Percentiles rank a stretch among this genome's conserved stretches.
These are phyloP conservation scores for Cubamyces lactineus DNA, from an alignment of 768 basidiomycete species.

Conservation along the genomic window DNA sequence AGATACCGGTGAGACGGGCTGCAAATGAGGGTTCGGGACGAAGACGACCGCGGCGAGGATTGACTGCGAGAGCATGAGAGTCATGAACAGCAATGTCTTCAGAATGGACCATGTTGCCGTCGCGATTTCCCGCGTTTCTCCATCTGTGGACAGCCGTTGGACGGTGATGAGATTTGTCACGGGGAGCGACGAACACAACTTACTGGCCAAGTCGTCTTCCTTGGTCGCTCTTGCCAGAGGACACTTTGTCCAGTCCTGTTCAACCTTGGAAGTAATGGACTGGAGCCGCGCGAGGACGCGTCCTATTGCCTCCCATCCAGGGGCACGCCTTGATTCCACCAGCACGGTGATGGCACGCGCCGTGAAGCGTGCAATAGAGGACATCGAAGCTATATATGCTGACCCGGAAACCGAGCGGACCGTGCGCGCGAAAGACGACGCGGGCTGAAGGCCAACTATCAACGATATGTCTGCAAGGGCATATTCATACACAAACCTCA, in stretches of 20 bases:
- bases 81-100: conserved; percentile 78
- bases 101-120: conserved; percentile 66
- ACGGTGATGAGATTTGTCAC: too few species aligned
- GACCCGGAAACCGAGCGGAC: conserved; percentile 27
- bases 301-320: conserved; percentile 34
- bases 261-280: conserved; percentile 26
- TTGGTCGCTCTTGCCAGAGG: conserved; percentile 30
- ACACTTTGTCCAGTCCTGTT: conserved; percentile 35
- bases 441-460: conserved; percentile 1
- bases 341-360: conserved; percentile 32
- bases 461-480: not conserved
- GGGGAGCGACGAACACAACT: not conserved
- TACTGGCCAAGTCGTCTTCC: conserved; percentile 37
- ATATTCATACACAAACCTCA: conserved; percentile 14
- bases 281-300: conserved; percentile 26
- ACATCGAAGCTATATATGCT: conserved; percentile 31
- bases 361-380: conserved; percentile 27
- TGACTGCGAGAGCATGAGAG: conserved; percentile 68
- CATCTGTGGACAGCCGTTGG: conserved; percentile 35
- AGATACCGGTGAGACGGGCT: conserved; percentile 9
- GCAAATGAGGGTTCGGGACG: conserved; percentile 41
- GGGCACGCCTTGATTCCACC: conserved; percentile 28
- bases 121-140: conserved; percentile 47
- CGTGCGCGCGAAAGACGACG: conserved; percentile 17
- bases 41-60: conserved; percentile 59